Percentiles rank a stretch among this genome's conserved stretches.
Evolutionary conservation across 768 basidiomycete species (phyloP).

Genomic region (Trametes cinnabarina): DNA sequence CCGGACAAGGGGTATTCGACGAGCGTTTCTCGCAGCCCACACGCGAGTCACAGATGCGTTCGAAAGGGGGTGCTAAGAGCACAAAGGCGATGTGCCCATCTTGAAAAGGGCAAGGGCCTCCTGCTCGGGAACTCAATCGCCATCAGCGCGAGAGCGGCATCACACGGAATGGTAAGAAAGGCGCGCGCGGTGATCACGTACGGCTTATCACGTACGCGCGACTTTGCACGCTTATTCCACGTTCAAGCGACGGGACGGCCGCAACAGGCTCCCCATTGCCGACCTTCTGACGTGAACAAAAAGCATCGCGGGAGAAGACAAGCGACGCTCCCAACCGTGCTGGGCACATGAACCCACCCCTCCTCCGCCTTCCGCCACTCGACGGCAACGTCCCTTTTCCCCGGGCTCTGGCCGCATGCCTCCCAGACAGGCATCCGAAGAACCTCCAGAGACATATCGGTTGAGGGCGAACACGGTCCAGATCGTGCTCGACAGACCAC

Average conservation of each 20-base stretch:
- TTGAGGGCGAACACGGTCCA: not conserved
- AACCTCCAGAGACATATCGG: not conserved
- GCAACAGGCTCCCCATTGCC: not conserved
- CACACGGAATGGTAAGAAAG: too few relatives aligned
- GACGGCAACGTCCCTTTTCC: not conserved
- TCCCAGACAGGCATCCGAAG: not conserved
- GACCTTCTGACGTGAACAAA: slow-evolving; percentile 18
- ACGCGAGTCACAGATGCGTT: not conserved
- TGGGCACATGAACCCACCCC: slow-evolving; percentile 8
- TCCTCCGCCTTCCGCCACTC: not conserved
- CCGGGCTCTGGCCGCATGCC: not conserved
- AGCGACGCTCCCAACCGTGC: slow-evolving; percentile 12
- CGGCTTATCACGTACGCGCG: slow-evolving; percentile 25
- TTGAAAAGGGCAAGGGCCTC: not conserved
- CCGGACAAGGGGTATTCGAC: not conserved
- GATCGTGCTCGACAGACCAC: not conserved
- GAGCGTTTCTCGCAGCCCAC: not conserved
- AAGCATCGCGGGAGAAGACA: slow-evolving; percentile 35
- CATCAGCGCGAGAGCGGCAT: not conserved
- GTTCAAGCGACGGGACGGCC: slow-evolving; percentile 21
- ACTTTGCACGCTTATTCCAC: slow-evolving; percentile 30
- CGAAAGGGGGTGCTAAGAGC: not conserved
- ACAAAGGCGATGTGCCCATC: not conserved
- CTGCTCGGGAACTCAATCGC: slow-evolving; percentile 8
- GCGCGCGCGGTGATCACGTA: slow-evolving; percentile 10